These are phyloP conservation scores for Penicillium flavigenum DNA, from an alignment of 495 filamentous ascomycete genomes.

Conservation along the genomic window DNA sequence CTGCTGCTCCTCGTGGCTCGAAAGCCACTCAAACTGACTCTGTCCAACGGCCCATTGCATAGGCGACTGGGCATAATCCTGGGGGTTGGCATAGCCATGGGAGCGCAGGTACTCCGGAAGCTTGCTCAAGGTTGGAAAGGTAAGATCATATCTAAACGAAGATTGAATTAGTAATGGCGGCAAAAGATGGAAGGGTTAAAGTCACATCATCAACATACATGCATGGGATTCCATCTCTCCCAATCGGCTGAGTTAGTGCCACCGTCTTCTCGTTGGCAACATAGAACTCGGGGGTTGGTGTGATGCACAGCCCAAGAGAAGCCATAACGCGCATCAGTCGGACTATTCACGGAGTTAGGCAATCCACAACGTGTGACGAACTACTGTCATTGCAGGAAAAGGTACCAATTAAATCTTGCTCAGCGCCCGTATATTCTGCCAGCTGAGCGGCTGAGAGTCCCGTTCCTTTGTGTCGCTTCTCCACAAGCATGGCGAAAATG, in stretches of 20 bases:
- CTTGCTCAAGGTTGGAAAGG: slow-evolving; percentile 36
- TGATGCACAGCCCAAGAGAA: slow-evolving; percentile 35
- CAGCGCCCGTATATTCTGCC: slow-evolving; percentile 29
- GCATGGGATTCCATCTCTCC: slow-evolving; percentile 39
- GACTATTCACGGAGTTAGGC: slow-evolving; percentile 22
- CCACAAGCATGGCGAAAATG: slow-evolving; percentile 33
- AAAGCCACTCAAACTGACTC: slow-evolving; percentile 46
- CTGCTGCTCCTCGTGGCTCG: slow-evolving; percentile 31
- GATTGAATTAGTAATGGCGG: not conserved
- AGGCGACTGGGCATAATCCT: slow-evolving; percentile 35
- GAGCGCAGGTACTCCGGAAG: slow-evolving; percentile 36
- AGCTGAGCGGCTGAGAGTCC: slow-evolving; percentile 33
- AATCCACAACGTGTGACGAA: slow-evolving; percentile 6
- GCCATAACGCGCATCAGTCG: slow-evolving; percentile 43
- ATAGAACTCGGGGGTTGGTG: slow-evolving; percentile 28
- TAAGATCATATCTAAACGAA: slow-evolving; percentile 38
- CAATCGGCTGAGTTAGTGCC: slow-evolving; percentile 37
- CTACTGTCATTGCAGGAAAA: not conserved
- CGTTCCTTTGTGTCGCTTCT: slow-evolving; percentile 18
- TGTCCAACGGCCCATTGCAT: slow-evolving; percentile 44
- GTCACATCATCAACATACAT: slow-evolving; percentile 31
- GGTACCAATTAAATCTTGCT: slow-evolving; percentile 35
- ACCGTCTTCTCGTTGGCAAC: slow-evolving; percentile 33
- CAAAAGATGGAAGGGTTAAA: not conserved
- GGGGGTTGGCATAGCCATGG: slow-evolving; percentile 32